phyloP scores from a whole-genome alignment of 2,329 filamentous ascomycete species.

The Clarireedia homoeocarpa region DNA sequence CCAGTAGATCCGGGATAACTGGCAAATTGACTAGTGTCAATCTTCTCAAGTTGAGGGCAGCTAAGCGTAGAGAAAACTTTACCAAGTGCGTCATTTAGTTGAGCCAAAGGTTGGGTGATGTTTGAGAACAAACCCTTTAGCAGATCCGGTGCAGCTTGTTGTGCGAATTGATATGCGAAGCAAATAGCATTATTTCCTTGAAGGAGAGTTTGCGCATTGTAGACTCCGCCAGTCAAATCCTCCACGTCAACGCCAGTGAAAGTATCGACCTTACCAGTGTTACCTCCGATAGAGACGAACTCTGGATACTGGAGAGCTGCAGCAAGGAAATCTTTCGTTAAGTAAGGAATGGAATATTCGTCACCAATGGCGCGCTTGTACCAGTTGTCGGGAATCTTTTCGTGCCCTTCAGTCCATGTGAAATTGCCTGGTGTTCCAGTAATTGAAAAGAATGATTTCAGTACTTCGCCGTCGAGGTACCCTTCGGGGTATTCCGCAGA shows the following conservation, averaged over 20 bases:
- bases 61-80: not conserved
- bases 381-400: slow-evolving; percentile 19
- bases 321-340: slow-evolving; percentile 33
- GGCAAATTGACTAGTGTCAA: slow-evolving; percentile 7
- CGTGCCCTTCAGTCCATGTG: slow-evolving; percentile 13
- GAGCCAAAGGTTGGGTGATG: slow-evolving; percentile 27
- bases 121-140: slow-evolving; percentile 31
- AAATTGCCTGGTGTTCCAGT: slow-evolving; percentile 15
- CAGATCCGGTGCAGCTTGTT: slow-evolving; percentile 35
- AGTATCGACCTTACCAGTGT: slow-evolving; percentile 42
- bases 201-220: slow-evolving; percentile 35
- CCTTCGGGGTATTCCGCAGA: slow-evolving; percentile 26
- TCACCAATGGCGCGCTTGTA: slow-evolving; percentile 17
- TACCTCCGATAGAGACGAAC: slow-evolving; percentile 42
- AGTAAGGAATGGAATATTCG: slow-evolving; percentile 32
- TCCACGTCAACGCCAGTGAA: slow-evolving; percentile 40
- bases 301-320: slow-evolving; percentile 34
- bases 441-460: slow-evolving; percentile 19
- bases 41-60: slow-evolving; percentile 6
- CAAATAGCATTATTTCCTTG: slow-evolving; percentile 42
- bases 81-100: slow-evolving; percentile 10
- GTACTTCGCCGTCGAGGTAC: slow-evolving; percentile 21
- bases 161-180: slow-evolving; percentile 34
- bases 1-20: slow-evolving; percentile 9
- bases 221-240: slow-evolving; percentile 38